Evolutionary conservation across 208 protist species (phyloP), one percentile per base, ranked within the genome.

Genomic region (Porcisia hertigi): DNA sequence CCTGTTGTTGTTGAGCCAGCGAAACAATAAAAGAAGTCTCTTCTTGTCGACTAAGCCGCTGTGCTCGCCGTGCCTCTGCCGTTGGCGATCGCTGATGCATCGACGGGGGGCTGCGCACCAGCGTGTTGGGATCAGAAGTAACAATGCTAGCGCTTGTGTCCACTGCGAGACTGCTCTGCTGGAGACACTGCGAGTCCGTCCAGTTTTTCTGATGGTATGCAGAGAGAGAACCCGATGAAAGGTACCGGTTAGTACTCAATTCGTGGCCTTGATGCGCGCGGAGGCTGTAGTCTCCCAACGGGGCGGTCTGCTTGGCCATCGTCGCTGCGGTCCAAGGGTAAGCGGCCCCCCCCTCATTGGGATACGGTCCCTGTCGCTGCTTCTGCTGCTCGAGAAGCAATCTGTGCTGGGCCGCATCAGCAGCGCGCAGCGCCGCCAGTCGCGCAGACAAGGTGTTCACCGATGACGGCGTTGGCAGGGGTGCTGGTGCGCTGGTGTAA

Each of bases 361-460:
- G 23, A 66, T 1, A 23, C 39, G 18, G n/a, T 47, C 6, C 62
- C 62, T 66, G 39, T n/a, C 23, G 39, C 39, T 12, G 62, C 11
- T 41, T 57, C 47, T 71, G 66, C 47, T 57, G 43, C 45, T 59
- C 14, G 9, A 49, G 53, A 53, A 60, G 2, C 12, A 34, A 63
- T 7, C 16, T n/a, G 30, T 69, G 69, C 73, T 78, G 78, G 3
- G 34, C 11, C 43, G 47, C 64, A 16, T 82, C 78, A 1, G 67
- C 43, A n/a, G 78, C 65, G 3, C 78, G 78, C 43, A 82, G 73
- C 20, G 66, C 78, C 34, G 78, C 73, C 58, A 82, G 49, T 2
- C 78, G 72, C 1, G 78, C 78, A 7, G 78, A 82, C 12, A 82
- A 63, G 0, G 78, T 75, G 25, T 66, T 41, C 11, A 75, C 66